Conservation (phyloP, 495 filamentous ascomycete species). For the Tuber melanosporum region DNA sequence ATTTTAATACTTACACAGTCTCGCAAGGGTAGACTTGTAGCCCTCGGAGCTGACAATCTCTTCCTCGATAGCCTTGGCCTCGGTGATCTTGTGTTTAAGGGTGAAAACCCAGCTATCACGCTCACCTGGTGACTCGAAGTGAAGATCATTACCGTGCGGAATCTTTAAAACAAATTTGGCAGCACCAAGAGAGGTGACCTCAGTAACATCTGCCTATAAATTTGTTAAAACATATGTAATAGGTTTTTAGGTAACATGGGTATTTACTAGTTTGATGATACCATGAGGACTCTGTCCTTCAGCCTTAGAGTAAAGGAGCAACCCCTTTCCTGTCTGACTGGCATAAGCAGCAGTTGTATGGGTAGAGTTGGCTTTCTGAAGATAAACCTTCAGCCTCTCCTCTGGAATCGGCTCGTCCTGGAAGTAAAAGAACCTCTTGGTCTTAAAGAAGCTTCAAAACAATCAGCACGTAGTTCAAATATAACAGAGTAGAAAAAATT, state of each 20-base stretch:
- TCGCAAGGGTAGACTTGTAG: constrained; percentile 72
- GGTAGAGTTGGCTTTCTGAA: constrained; percentile 81
- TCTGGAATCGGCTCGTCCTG: constrained; percentile 69
- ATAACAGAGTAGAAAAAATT: not conserved
- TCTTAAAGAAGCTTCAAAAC: constrained; percentile 33
- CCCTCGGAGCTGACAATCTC: constrained; percentile 62
- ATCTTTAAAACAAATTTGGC: constrained; percentile 74
- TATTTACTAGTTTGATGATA: constrained; percentile 74
- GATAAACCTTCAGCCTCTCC: constrained; percentile 65
- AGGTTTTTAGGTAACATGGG: constrained; percentile 1
- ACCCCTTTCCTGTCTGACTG: constrained; percentile 87
- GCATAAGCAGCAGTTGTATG: constrained; percentile 82
- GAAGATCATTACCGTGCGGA: constrained; percentile 30
- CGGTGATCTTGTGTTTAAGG: constrained; percentile 65
- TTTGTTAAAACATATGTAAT: constrained; percentile 21
- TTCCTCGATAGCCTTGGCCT: constrained; percentile 68
- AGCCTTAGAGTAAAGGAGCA: constrained; percentile 86
- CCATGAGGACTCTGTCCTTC: constrained; percentile 77
- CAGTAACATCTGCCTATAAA: constrained; percentile 68
- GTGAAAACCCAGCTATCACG: constrained; percentile 85
- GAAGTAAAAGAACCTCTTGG: constrained; percentile 91
- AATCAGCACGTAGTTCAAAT: constrained; percentile 5
- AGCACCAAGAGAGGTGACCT: constrained; percentile 64
- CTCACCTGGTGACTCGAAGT: constrained; percentile 53
- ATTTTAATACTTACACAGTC: constrained; percentile 49